Evolutionary conservation across 257 asterid genomes (phyloP), one percentile per base, ranked within the genome.

Genomic region (Galeopsis tetrahit): DNA sequence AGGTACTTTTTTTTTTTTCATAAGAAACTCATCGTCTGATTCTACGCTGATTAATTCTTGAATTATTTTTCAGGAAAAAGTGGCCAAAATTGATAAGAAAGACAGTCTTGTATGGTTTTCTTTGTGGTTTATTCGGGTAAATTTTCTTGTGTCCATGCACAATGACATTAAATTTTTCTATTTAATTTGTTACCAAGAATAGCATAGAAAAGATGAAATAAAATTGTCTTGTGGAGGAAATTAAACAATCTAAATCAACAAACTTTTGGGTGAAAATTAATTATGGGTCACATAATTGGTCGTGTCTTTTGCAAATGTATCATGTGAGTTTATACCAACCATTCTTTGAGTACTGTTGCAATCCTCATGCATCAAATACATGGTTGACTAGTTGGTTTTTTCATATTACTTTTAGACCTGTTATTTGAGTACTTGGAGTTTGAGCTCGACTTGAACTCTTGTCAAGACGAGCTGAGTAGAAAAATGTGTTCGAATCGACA

Each of bases 51-150:
- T 43, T 21, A 21, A 21, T 21, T 21, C 28, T 21, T 21, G 28
- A 21, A 21, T 21, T 21, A 1, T 21, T 62, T 72, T 52, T 49
- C 57, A 91, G 97, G 90, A 84, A 76, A 0, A 89, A 77, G 74
- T 78, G 89, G 78, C 88, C 89, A 10, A 87, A 87, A 80, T 43
- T 91, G 33, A 82, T 95, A 7, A 31, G 81, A 86, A 83, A 42
- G 63, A 79, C 69, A 55, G 66, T 73, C 7, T 79, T 80, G 2
- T 83, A 82, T 4, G 87, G 79, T 2, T 86, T 82, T 71, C 76
- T 89, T 3, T 82, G 88, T 68, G 96, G 93, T 35, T 68, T 92
- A 62, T 71, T 88, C 49, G 96, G 78, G 82, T 74, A 48, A 60
- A 64, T 51, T 68, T 10, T 61, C 2, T 21, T 21, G 1, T 13